Evolutionary conservation across 176 grass and related monocot species (phyloP), one percentile per base, ranked within the genome.

Genomic region (Cocos nucifera): DNA sequence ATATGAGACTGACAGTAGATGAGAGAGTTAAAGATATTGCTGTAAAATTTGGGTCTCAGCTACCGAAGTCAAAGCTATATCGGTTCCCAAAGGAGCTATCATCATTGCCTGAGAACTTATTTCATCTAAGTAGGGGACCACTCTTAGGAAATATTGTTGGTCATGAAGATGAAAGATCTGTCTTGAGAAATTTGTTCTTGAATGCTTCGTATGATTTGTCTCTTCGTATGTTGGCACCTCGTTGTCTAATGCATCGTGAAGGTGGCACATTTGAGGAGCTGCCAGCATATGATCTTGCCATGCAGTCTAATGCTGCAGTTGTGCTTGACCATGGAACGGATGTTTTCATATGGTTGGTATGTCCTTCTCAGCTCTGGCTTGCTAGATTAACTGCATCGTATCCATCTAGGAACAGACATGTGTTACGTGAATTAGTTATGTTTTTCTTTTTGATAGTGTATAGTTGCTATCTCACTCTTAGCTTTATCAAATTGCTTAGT

Each of bases 341-440:
- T 78, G 77, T 98, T 64, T 98, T 98, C 73, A 92, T 98, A 79
- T 98, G 93, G 93, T 75, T 92, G 93, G 93, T 98, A 92, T 66
- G 83, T 90, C 60, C 28, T 49, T 64, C 56, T 67, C 61, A 65
- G 15, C 62, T 50, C 48, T 66, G 56, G 54, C 22, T 14, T 2
- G 0, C 35, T 44, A 44, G 35, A 44, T 44, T 10, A 44, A 44
- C 35, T 44, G 2, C 10, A 44, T 12, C 4, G 12, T 44, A 14
- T 44, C 35, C 35, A 44, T 44, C 35, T 44, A 44, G 35, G 35
- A 14, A 44, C 14, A 12, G 35, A 44, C 10, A 44, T 44, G 10
- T 44, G 32, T 12, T 12, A 44, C 14, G 35, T 0, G 6, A 44
- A 44, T 2, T 44, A 12, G 14, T 12, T 44, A 44, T 12, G 35